Percentiles rank a stretch among this genome's conserved stretches.
phyloP scores from a whole-genome alignment of 2,329 filamentous ascomycete genomes.

The Akanthomyces lecanii region DNA sequence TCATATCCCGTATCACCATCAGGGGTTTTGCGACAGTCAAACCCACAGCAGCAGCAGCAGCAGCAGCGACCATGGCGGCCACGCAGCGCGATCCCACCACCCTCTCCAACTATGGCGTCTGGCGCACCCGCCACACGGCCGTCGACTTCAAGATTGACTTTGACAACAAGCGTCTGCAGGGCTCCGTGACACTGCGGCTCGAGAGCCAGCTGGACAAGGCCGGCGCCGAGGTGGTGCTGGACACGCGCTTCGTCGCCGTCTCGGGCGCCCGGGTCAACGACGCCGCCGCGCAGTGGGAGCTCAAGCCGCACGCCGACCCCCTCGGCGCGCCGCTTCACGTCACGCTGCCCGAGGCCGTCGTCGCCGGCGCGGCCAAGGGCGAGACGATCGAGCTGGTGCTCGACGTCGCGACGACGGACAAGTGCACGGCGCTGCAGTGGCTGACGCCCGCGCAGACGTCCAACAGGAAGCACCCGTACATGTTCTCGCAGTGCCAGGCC shows the following conservation, averaged over 20 bases:
- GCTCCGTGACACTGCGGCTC: conserved; percentile 71
- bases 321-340: conserved; percentile 70
- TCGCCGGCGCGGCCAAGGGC: conserved; percentile 48
- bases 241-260: conserved; percentile 80
- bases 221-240: conserved; percentile 75
- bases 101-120: conserved; percentile 84
- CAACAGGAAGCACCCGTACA: conserved; percentile 93
- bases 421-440: conserved; percentile 94
- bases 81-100: conserved; percentile 77
- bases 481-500: conserved; percentile 97
- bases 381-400: conserved; percentile 56
- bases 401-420: conserved; percentile 72
- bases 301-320: conserved; percentile 66
- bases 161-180: conserved; percentile 68
- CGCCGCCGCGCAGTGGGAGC: conserved; percentile 56
- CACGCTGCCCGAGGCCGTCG: conserved; percentile 51
- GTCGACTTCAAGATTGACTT: conserved; percentile 83
- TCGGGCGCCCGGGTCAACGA: conserved; percentile 66
- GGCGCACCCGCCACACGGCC: conserved; percentile 77
- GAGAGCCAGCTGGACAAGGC: conserved; percentile 71
- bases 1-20: not conserved
- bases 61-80: conserved; percentile 11
- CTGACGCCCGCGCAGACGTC: conserved; percentile 88
- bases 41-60: not conserved
- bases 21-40: not conserved